Percentiles rank a stretch among this genome's conserved stretches.
Evolutionary conservation across 495 filamentous ascomycete genomes (phyloP).

Genomic region (Massariosphaeria phaeospora): DNA sequence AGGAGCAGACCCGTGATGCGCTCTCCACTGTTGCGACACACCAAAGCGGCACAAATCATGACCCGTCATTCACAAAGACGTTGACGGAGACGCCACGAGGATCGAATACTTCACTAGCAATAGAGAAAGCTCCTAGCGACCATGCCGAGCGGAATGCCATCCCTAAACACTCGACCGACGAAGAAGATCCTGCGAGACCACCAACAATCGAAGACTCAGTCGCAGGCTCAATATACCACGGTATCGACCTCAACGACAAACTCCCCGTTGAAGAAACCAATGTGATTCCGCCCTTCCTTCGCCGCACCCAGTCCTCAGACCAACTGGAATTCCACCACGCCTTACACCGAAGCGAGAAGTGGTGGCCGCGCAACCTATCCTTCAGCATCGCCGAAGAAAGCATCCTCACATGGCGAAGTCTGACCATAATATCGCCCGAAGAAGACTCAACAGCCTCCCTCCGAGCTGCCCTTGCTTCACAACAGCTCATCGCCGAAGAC

Average conservation of each 20-base stretch:
- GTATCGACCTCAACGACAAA: conserved; percentile 33
- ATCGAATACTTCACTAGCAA: conserved; percentile 9
- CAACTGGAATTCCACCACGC: conserved; percentile 36
- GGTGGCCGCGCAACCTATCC: conserved; percentile 76
- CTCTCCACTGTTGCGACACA: neutral
- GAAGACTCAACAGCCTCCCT: conserved; percentile 24
- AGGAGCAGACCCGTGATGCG: neutral
- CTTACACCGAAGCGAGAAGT: conserved; percentile 49
- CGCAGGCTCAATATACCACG: conserved; percentile 37
- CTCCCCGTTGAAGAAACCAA: conserved; percentile 30
- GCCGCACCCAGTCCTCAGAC: conserved; percentile 47
- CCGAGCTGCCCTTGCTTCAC: conserved; percentile 40
- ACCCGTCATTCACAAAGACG: conserved; percentile 23
- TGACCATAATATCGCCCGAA: conserved; percentile 40
- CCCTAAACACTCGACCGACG: neutral
- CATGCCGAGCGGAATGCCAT: neutral
- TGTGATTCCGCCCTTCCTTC: conserved; percentile 33
- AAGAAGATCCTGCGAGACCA: conserved; percentile 16
- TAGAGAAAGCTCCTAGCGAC: neutral
- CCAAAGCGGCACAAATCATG: neutral
- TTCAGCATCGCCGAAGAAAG: conserved; percentile 89
- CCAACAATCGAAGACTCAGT: conserved; percentile 34
- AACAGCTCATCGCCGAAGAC: conserved; percentile 52
- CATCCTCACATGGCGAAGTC: conserved; percentile 64
- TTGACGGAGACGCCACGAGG: conserved; percentile 28